A percentile compares a stretch with the other conserved stretches of the same genome.
Conservation (phyloP, 2,329 filamentous ascomycete genomes). For the Fusarium coffeatum region DNA sequence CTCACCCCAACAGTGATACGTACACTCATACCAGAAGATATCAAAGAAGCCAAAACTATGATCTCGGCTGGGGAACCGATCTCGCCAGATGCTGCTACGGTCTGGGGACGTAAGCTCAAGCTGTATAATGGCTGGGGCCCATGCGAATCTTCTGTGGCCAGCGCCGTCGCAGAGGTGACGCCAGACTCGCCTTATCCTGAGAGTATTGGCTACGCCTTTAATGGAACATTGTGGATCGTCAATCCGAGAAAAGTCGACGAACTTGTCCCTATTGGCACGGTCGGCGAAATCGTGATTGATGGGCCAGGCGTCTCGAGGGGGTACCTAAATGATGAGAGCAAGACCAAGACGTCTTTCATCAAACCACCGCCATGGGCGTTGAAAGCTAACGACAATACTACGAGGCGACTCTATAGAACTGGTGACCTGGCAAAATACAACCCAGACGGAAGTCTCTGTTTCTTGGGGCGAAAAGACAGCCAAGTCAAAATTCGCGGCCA, state of each 20-base stretch:
- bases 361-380: not conserved
- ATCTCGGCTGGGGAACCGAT: not conserved
- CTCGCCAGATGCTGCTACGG: not conserved
- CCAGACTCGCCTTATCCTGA: not conserved
- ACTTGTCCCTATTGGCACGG: not conserved
- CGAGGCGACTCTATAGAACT: not conserved
- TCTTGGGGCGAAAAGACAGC: not conserved
- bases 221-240: not conserved
- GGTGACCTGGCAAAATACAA: not conserved
- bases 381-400: not conserved
- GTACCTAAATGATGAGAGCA: not conserved
- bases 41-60: not conserved
- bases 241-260: not conserved
- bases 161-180: not conserved
- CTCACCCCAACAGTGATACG: not conserved
- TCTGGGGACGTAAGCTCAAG: not conserved
- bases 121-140: not conserved
- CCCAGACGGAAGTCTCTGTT: not conserved
- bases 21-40: not conserved
- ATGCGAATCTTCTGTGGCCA: not conserved
- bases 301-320: not conserved
- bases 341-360: not conserved
- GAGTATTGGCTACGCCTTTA: not conserved
- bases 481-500: constrained; percentile 2
- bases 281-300: not conserved